Base-by-base conservation (phyloP, 2,329 filamentous ascomycete genomes). In the Paecilomyces sp. region DNA sequence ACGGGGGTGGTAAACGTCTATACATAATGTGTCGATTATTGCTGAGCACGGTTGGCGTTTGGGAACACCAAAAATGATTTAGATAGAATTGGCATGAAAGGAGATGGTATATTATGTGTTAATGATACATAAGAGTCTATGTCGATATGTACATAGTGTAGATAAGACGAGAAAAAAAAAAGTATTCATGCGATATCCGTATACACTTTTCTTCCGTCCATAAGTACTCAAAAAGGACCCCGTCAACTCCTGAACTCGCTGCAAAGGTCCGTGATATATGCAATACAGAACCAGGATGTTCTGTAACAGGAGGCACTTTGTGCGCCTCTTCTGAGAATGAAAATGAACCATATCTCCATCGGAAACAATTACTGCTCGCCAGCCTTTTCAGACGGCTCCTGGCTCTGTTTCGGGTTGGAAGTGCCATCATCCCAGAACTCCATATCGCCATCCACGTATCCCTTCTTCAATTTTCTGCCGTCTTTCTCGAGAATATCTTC, bases 361-460 rank as follows among this genome's bases (percentile, higher is more conserved):
- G 4, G 25, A 3, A 31, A 63, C 59, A 61, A 54, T 22, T 57
- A 31, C 50, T 64, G 59, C 30, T 64, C 33, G 5, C 59, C 60
- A 22, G 55, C 11, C 24, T 47, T 53, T 30, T 64, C 64, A 25
- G 64, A 64, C 34, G 62, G 58, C 52, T 67, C 61, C 56, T 66
- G 56, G 51, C 63, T 63, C 50, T 54, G 58, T 12, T 55, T 56
- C 71, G 62, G 55, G 57, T 71, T 78, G n/a, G 75, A 72, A 2
- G 78, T 76, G 15, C 87, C 85, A 64, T 96, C 90, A 31, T 90
- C 88, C 88, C 92, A 96, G 66, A 97, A 94, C 74, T 97, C 93
- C 55, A 97, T 78, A 71, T 96, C 90, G n/a, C 91, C 91, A 65
- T 92, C 87, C 57, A 88, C 76, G 64, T 86, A 83, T 4, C 92